Base-by-base conservation (phyloP, 2,329 filamentous ascomycete species). In the Hypoxylon sp. region DNA sequence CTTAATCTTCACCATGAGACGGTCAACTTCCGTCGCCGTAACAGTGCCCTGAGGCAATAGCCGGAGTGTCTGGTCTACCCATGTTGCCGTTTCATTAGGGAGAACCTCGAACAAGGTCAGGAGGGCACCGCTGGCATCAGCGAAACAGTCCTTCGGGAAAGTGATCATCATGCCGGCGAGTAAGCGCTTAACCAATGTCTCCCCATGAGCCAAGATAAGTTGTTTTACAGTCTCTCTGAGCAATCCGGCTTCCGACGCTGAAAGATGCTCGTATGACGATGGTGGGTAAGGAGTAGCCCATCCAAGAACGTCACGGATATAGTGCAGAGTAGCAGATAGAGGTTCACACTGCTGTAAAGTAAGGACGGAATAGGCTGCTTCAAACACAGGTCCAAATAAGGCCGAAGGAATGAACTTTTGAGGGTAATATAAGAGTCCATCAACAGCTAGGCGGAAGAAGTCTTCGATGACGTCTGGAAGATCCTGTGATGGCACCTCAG, bases 151-250 rank as follows among this genome's bases (percentile, higher is more conserved):
- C 46, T 93, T 89, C 0, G 96, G 97, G 82, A 99, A 99, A 0
- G 92, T 97, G 79, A 98, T 98, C 95, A 99, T 98, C 94, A 99
- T 97, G 66, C 96, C 96, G 0, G 94, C 96, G 82, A 99, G 86
- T 63, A 97, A 90, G 70, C 94, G 92, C 80, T 97, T 95, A 6
- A 96, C 90, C 28, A 99, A 84, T 61, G 89, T 83, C 75, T 93
- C 90, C 38, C 96, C 94, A 70, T 94, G 89, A 1, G 85, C 82
- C 1, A 85, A 71, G 23, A 97, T 82, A 57, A 98, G 86, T 66
- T 88, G 86, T 79, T 91, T 92, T 64, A 98, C 91, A 6, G 90
- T 87, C 34, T 85, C 84, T 72, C 89, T 91, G 23, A 97, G 86
- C 72, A 94, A 90, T 2, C 88, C 84, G 0, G 91, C 87, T 55